Base-by-base conservation (phyloP, 768 basidiomycete species). In the Leccinum broughii region DNA sequence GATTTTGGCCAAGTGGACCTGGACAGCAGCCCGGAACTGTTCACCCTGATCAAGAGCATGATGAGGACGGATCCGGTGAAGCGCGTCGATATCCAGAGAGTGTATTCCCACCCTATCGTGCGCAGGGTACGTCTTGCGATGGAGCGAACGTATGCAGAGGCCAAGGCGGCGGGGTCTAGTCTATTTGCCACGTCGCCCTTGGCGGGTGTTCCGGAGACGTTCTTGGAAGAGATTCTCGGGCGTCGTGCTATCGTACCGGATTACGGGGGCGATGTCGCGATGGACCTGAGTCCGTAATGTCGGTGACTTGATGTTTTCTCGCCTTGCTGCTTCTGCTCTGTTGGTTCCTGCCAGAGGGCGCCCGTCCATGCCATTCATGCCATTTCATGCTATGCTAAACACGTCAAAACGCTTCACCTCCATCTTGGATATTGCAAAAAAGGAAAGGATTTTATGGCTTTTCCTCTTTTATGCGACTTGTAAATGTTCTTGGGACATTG, bases 1-100 rank as follows among this genome's bases (percentile, higher is more conserved):
- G 92, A 99, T 77, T 95, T 97, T 71, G 84, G 87, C 54, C 93
- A 93, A 71, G 85, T 95, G 58, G 86, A 92, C 69, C 72, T 89
- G 65, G 80, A 82, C 35, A 81, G 78, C 54, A 92, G 88, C 66
- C 78, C 81, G 8, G 84, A 87, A 69, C 77, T 96, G 59, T 77
- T 88, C 59, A 77, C 75, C 49, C 79, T 95, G 66, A 84, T 96
- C 66, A 81, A 76, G 68, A 78, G 80, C 61, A 90, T 95, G 86
- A 90, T 96, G 86, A 84, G 84, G 50, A 84, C 85, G 0, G 85
- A 89, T 54, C 87, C 93, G 3, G 75, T 70, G 9, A 66, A 75
- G 55, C 87, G 94, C 20, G 71, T 88, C 56, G 78, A 77, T 17
- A 81, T 88, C 34, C 76, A 79, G 51, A 81, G 77, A 48, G 80